phyloP scores from a whole-genome alignment of 495 filamentous ascomycete species.

The Annulohypoxylon nitens region DNA sequence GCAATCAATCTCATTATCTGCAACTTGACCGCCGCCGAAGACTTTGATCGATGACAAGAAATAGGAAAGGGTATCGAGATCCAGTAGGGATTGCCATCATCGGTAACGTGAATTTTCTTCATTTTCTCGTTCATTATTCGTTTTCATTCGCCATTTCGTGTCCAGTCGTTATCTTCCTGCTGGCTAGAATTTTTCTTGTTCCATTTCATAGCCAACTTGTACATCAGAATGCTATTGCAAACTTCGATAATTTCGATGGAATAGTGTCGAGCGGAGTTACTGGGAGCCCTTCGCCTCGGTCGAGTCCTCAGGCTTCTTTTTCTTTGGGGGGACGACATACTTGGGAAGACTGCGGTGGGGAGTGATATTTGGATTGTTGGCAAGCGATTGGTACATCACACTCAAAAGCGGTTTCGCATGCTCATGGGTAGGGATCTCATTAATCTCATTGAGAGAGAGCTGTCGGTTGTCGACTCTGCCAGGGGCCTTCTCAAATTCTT shows the following conservation, averaged over 20 bases:
- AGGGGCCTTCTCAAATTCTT: slow-evolving; percentile 35
- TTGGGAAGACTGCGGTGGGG: not conserved
- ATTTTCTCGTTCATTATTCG: not conserved
- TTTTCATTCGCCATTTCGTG: not conserved
- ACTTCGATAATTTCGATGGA: not conserved
- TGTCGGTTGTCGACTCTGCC: slow-evolving; percentile 34
- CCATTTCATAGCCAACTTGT: slow-evolving; percentile 9
- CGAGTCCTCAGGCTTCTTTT: not conserved
- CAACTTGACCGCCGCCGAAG: slow-evolving; percentile 1
- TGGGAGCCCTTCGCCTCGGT: not conserved
- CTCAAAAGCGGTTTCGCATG: slow-evolving; percentile 56
- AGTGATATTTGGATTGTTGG: slow-evolving; percentile 15
- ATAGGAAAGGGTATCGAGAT: not conserved
- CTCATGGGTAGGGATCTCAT: slow-evolving; percentile 48
- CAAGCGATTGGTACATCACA: slow-evolving; percentile 54
- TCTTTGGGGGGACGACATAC: not conserved
- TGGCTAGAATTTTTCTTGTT: not conserved
- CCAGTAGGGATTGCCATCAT: not conserved
- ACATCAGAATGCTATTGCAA: slow-evolving; percentile 3
- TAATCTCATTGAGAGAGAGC: slow-evolving; percentile 50
- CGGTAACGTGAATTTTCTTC: not conserved
- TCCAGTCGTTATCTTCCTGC: not conserved
- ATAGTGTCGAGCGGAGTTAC: not conserved
- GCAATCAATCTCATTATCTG: not conserved
- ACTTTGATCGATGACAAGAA: slow-evolving; percentile 6